Percentiles rank a stretch among this genome's conserved stretches.
Conservation (phyloP, 257 asterid genomes). For the Fraxinus americana region DNA sequence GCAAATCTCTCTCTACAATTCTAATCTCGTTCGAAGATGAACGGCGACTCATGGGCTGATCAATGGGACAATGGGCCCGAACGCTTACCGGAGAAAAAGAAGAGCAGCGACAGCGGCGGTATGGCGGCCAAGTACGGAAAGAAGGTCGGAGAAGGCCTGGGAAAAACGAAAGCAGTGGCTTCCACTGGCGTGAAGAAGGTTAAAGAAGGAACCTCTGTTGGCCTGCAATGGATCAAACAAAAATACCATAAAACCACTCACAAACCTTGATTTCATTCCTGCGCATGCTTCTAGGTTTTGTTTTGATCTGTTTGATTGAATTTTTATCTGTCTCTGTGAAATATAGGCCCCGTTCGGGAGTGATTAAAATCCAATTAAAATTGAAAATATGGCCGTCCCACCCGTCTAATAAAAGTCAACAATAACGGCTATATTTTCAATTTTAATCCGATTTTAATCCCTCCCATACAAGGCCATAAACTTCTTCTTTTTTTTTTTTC, state of each 20-base stretch:
- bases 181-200: conserved; percentile 72
- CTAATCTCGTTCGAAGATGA: neutral
- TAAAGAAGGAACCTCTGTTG: conserved; percentile 64
- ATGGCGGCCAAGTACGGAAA: conserved; percentile 47
- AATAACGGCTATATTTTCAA: too few relatives aligned
- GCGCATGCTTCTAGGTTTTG: neutral
- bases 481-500: too few relatives aligned
- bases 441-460: too few relatives aligned
- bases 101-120: conserved; percentile 23
- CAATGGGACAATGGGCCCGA: conserved; percentile 68
- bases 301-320: neutral
- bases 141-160: conserved; percentile 58
- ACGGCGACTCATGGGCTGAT: conserved; percentile 76
- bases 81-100: conserved; percentile 41
- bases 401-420: too few relatives aligned
- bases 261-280: neutral
- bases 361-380: too few relatives aligned
- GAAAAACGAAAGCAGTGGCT: conserved; percentile 70
- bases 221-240: conserved; percentile 76
- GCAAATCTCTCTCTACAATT: neutral
- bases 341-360: too few relatives aligned
- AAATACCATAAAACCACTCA: conserved; percentile 53
- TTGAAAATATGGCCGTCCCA: too few relatives aligned
- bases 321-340: too few relatives aligned
- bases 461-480: too few relatives aligned